These are phyloP conservation scores for Ganoderma boninense DNA, from an alignment of 1,284 basidiomycete species.

Conservation along the genomic window DNA sequence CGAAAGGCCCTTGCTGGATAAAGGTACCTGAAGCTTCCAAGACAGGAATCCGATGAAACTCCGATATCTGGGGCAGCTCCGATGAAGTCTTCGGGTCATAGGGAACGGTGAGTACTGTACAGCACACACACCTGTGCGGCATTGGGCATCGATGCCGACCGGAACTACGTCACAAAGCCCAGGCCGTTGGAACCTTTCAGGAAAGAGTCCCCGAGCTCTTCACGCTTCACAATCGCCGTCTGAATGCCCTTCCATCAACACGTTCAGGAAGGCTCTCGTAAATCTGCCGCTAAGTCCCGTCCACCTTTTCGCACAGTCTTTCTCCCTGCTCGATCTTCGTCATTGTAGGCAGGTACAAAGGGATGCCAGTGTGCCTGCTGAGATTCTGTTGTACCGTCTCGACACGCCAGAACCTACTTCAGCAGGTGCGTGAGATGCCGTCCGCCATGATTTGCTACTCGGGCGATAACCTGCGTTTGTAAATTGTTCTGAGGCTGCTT, in stretches of 20 bases:
- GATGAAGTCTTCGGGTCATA: not conserved
- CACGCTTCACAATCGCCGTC: not conserved
- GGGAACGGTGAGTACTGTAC: not conserved
- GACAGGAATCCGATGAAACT: not conserved
- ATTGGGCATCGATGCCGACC: not conserved
- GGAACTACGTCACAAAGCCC: not conserved
- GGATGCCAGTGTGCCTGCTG: too few species aligned
- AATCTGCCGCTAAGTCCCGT: not conserved
- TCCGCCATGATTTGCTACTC: too few species aligned
- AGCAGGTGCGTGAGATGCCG: not conserved
- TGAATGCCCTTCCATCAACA: not conserved
- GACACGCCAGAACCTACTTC: not conserved
- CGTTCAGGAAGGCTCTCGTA: not conserved
- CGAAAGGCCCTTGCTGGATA: not conserved
- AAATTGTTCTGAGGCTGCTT: not conserved
- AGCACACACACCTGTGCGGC: not conserved
- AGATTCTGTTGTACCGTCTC: not conserved
- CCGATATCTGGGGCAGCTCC: not conserved
- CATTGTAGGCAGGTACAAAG: not conserved
- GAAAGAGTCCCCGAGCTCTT: not conserved
- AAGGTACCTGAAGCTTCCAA: not conserved
- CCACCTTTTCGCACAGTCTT: not conserved
- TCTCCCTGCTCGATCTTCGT: not conserved
- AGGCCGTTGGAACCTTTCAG: not conserved
- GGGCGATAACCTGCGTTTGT: not conserved